These are phyloP conservation scores for Rhodotorula paludigena DNA, from an alignment of 768 basidiomycete species.

Conservation along the genomic window DNA sequence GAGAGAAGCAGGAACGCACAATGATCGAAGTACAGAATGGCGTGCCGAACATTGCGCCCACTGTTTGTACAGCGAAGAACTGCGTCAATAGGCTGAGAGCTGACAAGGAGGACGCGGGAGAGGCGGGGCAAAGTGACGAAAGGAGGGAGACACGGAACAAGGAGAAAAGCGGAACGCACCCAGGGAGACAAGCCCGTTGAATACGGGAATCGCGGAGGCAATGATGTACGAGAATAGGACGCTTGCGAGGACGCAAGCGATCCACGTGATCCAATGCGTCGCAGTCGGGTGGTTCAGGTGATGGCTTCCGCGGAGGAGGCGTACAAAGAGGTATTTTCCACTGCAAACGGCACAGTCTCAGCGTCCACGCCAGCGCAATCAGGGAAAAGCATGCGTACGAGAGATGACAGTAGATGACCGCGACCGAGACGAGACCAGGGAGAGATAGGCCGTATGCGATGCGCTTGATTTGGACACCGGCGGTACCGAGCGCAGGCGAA, in stretches of 20 bases:
- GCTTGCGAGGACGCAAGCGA: constrained; percentile 14
- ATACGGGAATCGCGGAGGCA: constrained; percentile 25
- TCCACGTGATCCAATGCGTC: constrained; percentile 40
- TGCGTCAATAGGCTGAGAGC: too few species aligned
- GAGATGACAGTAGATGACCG: constrained; percentile 17
- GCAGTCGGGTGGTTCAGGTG: constrained; percentile 35
- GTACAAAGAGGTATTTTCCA: constrained; percentile 42
- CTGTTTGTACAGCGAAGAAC: too few species aligned
- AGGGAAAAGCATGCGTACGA: too few species aligned
- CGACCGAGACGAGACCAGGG: constrained; percentile 35
- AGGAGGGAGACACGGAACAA: too few species aligned
- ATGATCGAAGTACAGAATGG: constrained; percentile 16
- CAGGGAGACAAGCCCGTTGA: constrained; percentile 33
- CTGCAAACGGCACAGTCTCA: too few species aligned
- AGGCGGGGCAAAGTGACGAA: too few species aligned
- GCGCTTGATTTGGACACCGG: constrained; percentile 42
- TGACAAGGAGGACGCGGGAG: too few species aligned
- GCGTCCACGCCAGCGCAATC: too few species aligned
- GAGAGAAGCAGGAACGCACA: too few species aligned
- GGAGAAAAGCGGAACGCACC: too few species aligned
- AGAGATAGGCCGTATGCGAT: constrained; percentile 41
- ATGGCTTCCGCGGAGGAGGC: constrained; percentile 30
- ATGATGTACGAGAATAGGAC: constrained; percentile 39
- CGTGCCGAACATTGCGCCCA: constrained; percentile 40
- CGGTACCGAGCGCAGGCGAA: constrained; percentile 44